phyloP scores from a whole-genome alignment of 345 rosid genomes.

The Nephelium lappaceum region DNA sequence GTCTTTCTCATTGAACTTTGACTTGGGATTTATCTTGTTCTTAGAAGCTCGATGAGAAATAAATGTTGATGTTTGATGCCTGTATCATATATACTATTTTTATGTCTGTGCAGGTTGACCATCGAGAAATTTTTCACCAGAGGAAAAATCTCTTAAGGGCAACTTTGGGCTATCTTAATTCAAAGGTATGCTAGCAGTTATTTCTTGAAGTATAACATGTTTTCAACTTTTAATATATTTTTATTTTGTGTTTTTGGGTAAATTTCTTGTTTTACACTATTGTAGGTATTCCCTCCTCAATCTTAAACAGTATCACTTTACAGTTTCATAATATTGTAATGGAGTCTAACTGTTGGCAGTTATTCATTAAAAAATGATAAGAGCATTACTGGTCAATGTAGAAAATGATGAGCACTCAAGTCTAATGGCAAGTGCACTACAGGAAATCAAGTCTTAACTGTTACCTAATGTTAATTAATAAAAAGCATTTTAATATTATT shows the following conservation, averaged over 20 bases:
- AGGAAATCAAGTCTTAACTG: neutral
- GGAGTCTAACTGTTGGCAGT: neutral
- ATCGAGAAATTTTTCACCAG: conserved; percentile 70
- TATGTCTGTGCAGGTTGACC: conserved; percentile 63
- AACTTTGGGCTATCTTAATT: conserved; percentile 53
- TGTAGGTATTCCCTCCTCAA: too few species aligned
- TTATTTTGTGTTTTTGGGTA: neutral
- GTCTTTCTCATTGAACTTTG: neutral
- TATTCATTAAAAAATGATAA: neutral
- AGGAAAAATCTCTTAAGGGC: conserved; percentile 74
- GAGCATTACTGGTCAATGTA: neutral
- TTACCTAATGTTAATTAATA: neutral
- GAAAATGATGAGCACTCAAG: neutral
- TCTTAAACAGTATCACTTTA: too few species aligned
- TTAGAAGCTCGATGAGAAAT: neutral
- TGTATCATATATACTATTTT: neutral
- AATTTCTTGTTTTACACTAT: neutral
- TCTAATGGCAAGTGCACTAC: neutral
- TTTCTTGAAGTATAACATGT: conserved; percentile 8
- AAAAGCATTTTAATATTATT: neutral
- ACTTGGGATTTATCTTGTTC: neutral
- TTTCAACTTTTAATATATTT: conserved; percentile 1
- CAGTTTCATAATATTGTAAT: neutral
- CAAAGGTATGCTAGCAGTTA: conserved; percentile 58
- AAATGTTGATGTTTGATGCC: neutral